A percentile compares a stretch with the other conserved stretches of the same genome.
These are phyloP conservation scores for Blastobotrys buckinghamii DNA, from an alignment of 1,139 yeast genomes.

Conservation along the genomic window DNA sequence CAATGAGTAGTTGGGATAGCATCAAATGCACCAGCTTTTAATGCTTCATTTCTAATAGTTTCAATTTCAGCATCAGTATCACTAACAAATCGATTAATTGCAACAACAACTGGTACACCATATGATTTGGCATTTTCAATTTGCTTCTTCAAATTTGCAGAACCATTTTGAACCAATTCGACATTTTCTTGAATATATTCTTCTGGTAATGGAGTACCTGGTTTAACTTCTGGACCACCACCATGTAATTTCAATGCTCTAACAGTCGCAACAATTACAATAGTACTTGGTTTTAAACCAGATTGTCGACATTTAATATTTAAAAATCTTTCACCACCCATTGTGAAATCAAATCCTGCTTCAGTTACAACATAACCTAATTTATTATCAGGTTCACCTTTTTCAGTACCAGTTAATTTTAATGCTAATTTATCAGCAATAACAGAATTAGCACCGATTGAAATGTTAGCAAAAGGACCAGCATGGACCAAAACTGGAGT, in stretches of 20 bases:
- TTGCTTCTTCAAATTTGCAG: constrained; percentile 88
- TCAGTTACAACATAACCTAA: constrained; percentile 94
- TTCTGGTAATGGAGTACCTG: constrained; percentile 85
- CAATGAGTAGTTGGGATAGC: constrained; percentile 96
- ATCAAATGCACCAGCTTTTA: constrained; percentile 91
- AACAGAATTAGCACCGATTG: constrained; percentile 94
- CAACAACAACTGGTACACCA: constrained; percentile 93
- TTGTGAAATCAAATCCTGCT: constrained; percentile 98
- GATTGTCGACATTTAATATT: constrained; percentile 94
- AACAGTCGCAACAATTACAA: constrained; percentile 94
- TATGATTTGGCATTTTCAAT: constrained; percentile 79
- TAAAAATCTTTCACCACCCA: constrained; percentile 98
- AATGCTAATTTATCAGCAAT: constrained; percentile 94
- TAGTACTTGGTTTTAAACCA: constrained; percentile 85
- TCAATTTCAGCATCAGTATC: constrained; percentile 83
- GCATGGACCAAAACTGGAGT: constrained; percentile 98
- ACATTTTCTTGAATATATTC: constrained; percentile 83
- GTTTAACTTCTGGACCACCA: constrained; percentile 97
- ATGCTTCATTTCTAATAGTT: constrained; percentile 73
- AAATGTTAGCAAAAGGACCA: constrained; percentile 97
- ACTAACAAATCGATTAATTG: constrained; percentile 85
- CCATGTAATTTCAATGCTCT: constrained; percentile 97
- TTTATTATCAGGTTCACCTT: constrained; percentile 49
- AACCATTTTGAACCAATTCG: constrained; percentile 77
- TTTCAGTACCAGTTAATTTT: constrained; percentile 76